Conservation (phyloP, 768 basidiomycete species). For the Rhodotorula toruloides region DNA sequence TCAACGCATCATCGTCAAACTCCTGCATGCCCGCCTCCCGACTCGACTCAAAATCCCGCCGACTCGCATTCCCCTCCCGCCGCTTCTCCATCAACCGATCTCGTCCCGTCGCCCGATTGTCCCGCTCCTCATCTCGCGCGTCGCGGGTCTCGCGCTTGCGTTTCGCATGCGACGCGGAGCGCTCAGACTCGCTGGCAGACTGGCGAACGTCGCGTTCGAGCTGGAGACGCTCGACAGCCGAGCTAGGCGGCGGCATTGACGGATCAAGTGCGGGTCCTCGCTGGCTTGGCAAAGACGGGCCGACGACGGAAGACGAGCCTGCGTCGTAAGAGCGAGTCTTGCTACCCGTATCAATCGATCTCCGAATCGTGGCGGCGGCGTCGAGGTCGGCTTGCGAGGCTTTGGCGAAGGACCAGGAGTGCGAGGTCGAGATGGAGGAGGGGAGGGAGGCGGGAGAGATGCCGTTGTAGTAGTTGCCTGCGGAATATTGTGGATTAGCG, state of each 20-base stretch:
- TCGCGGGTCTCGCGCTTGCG: constrained; percentile 75
- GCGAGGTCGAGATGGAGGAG: constrained; percentile 24
- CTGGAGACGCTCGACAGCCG: constrained; percentile 66
- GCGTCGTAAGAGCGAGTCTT: constrained; percentile 58
- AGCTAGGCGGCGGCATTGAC: constrained; percentile 56
- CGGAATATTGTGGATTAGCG: too few relatives aligned
- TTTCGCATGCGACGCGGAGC: constrained; percentile 64
- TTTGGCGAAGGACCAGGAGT: constrained; percentile 30
- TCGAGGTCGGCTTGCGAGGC: constrained; percentile 36
- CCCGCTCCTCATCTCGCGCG: constrained; percentile 50
- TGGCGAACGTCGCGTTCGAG: constrained; percentile 60
- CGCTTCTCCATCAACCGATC: constrained; percentile 87
- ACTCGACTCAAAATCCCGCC: constrained; percentile 40
- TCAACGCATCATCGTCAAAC: constrained; percentile 67
- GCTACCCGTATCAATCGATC: constrained; percentile 57
- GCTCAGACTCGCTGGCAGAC: constrained; percentile 57
- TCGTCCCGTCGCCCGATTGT: constrained; percentile 51
- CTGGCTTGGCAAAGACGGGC: constrained; percentile 50
- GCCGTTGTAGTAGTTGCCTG: constrained; percentile 46
- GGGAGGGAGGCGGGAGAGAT: constrained; percentile 35
- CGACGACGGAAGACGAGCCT: constrained; percentile 31
- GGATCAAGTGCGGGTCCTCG: constrained; percentile 53
- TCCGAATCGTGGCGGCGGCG: constrained; percentile 53
- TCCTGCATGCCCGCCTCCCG: constrained; percentile 70
- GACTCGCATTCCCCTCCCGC: constrained; percentile 60